phyloP scores from a whole-genome alignment of 768 basidiomycete genomes.

The Leccinum sublutescens region DNA sequence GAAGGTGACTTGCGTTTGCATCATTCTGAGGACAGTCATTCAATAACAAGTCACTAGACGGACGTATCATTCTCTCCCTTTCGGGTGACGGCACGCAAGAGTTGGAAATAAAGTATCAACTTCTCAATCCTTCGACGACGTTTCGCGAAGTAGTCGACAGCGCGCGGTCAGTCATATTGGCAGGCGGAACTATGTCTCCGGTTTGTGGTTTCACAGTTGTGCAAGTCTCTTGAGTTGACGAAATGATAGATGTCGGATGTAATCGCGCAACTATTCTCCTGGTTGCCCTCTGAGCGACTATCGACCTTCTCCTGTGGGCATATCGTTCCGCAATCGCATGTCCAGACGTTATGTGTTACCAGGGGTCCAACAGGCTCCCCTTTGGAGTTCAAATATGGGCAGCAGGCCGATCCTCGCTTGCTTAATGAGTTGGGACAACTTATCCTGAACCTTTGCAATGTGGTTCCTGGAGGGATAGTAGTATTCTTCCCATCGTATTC shows the following conservation, averaged over 20 bases:
- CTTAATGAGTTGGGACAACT: slow-evolving; percentile 84
- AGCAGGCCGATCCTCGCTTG: slow-evolving; percentile 60
- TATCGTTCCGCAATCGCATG: slow-evolving; percentile 78
- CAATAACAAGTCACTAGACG: slow-evolving; percentile 49
- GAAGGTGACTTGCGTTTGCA: slow-evolving; percentile 47
- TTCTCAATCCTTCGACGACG: slow-evolving; percentile 85
- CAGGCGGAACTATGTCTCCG: slow-evolving; percentile 99
- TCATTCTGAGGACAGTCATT: neutral
- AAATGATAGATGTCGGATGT: slow-evolving; percentile 79
- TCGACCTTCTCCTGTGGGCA: slow-evolving; percentile 88
- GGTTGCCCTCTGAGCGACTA: slow-evolving; percentile 59
- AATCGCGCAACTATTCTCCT: slow-evolving; percentile 72
- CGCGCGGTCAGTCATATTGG: slow-evolving; percentile 83
- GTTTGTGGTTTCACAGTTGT: slow-evolving; percentile 43
- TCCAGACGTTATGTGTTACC: slow-evolving; percentile 70
- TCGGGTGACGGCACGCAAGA: slow-evolving; percentile 35
- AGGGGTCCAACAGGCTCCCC: slow-evolving; percentile 73
- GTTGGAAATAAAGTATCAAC: slow-evolving; percentile 83
- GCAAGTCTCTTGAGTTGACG: slow-evolving; percentile 4
- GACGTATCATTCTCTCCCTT: slow-evolving; percentile 64
- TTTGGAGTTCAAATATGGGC: slow-evolving; percentile 79
- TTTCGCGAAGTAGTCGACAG: slow-evolving; percentile 82
- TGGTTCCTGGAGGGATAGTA: slow-evolving; percentile 86
- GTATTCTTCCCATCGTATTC: slow-evolving; percentile 94
- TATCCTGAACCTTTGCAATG: slow-evolving; percentile 70